Percentiles rank a stretch among this genome's conserved stretches.
Evolutionary conservation across 179 eudicot genomes (phyloP).

Genomic region (Nepenthes alata): DNA sequence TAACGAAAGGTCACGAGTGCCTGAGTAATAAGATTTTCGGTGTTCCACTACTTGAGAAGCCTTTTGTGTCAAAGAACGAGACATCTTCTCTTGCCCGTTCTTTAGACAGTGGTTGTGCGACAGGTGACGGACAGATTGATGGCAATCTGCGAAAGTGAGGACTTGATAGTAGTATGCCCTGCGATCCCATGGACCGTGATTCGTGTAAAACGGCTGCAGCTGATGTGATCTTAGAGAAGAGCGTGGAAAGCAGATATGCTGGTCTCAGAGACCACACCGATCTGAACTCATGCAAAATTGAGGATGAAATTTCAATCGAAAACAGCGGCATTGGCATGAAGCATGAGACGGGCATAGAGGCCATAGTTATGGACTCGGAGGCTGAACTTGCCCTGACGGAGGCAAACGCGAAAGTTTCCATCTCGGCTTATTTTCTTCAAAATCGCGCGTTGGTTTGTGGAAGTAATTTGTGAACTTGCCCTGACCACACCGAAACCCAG

Average conservation of each 20-base stretch:
- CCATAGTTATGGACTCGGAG: conserved; percentile 14
- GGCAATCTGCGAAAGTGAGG: conserved; percentile 25
- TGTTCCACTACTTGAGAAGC: conserved; percentile 22
- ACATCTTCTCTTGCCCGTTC: conserved; percentile 19
- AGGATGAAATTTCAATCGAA: conserved; percentile 36
- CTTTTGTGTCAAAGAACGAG: conserved; percentile 26
- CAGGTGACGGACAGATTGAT: conserved; percentile 16
- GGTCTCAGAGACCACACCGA: conserved; percentile 43
- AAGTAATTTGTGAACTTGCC: conserved; percentile 28
- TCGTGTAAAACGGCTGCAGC: conserved; percentile 16
- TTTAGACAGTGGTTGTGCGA: conserved; percentile 13
- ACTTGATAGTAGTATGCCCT: conserved; percentile 70
- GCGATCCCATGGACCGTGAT: conserved; percentile 35
- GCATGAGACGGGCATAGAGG: conserved; percentile 29
- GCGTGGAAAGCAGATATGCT: conserved; percentile 15
- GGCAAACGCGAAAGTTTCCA: conserved; percentile 52
- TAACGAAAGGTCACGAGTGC: no score
- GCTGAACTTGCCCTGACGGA: conserved; percentile 34
- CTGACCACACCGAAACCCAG: conserved; percentile 11
- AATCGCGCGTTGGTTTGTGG: conserved; percentile 38
- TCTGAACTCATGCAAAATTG: conserved; percentile 58
- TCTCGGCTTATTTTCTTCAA: conserved; percentile 23
- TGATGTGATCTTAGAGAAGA: conserved; percentile 27
- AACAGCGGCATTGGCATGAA: conserved; percentile 1
- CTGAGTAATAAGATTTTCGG: no score